Percentiles rank a stretch among this genome's conserved stretches.
phyloP scores from a whole-genome alignment of 371 early-diverging fungal species.

The Rhizomucor pusillus region DNA sequence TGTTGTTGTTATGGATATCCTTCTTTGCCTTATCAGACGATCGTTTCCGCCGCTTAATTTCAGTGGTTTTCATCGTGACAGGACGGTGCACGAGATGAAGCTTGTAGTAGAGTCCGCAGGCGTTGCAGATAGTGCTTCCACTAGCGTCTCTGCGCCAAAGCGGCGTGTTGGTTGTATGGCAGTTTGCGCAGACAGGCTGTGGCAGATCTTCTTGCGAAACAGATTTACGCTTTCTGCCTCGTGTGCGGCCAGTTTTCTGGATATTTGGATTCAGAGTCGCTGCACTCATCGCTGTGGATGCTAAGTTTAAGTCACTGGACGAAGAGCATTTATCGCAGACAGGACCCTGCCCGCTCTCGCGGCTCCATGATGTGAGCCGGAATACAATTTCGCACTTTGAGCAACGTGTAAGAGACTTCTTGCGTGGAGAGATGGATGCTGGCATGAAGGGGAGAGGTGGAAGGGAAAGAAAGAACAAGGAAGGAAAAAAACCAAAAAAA shows the following conservation, averaged over 20 bases:
- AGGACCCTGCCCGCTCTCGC: slow-evolving; percentile 41
- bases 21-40: slow-evolving; percentile 10
- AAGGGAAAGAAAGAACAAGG: not conserved
- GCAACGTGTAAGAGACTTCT: slow-evolving; percentile 31
- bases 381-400: slow-evolving; percentile 36
- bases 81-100: slow-evolving; percentile 54
- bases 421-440: slow-evolving; percentile 19
- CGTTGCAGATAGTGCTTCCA: slow-evolving; percentile 64
- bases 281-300: slow-evolving; percentile 1
- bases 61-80: slow-evolving; percentile 29
- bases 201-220: not conserved
- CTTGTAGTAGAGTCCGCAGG: slow-evolving; percentile 69
- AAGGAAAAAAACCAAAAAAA: not conserved
- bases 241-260: slow-evolving; percentile 8
- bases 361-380: slow-evolving; percentile 33
- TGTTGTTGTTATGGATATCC: too few species aligned
- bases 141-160: slow-evolving; percentile 66
- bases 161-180: slow-evolving; percentile 62
- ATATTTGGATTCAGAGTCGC: slow-evolving; percentile 3
- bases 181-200: slow-evolving; percentile 39
- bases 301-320: too few species aligned
- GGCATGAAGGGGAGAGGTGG: slow-evolving; percentile 3
- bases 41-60: slow-evolving; percentile 41
- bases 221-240: slow-evolving; percentile 6
- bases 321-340: slow-evolving; percentile 37